A percentile compares a stretch with the other conserved stretches of the same genome.
phyloP scores from a whole-genome alignment of 1,139 yeast genomes.

The Yamadazyma membranifaciens region DNA sequence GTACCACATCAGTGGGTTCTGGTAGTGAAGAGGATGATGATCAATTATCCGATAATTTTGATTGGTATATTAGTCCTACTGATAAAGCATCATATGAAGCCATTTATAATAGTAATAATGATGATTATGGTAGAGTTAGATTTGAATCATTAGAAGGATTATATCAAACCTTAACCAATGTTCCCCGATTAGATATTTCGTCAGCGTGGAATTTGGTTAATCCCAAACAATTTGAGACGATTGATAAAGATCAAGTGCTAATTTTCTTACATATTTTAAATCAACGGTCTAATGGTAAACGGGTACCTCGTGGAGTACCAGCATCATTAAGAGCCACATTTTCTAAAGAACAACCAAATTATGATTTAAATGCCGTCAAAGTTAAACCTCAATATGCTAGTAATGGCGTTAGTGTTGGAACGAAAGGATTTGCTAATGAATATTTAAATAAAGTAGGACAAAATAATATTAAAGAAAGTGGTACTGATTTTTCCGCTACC shows the following conservation, averaged over 20 bases:
- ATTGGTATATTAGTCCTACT: slow-evolving; percentile 94
- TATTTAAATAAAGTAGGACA: slow-evolving; percentile 46
- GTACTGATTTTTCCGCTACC: slow-evolving; percentile 73
- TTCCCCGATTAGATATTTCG: slow-evolving; percentile 84
- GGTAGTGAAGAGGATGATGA: slow-evolving; percentile 57
- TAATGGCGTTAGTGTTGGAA: slow-evolving; percentile 16
- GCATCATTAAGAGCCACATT: slow-evolving; percentile 88
- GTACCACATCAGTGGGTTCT: slow-evolving; percentile 42
- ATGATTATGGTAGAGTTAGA: slow-evolving; percentile 76
- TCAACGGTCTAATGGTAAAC: slow-evolving; percentile 83
- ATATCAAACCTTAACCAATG: slow-evolving; percentile 64
- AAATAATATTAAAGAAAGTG: slow-evolving; percentile 51
- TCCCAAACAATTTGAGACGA: slow-evolving; percentile 81
- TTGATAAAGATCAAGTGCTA: slow-evolving; percentile 89
- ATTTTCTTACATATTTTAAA: slow-evolving; percentile 88
- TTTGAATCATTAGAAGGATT: slow-evolving; percentile 71
- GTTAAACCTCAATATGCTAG: slow-evolving; percentile 7
- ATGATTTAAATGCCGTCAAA: slow-evolving; percentile 46
- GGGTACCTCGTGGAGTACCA: slow-evolving; percentile 94
- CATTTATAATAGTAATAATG: slow-evolving; percentile 73
- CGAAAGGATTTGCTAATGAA: slow-evolving; percentile 37
- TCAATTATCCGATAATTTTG: slow-evolving; percentile 67
- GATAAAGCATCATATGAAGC: slow-evolving; percentile 79
- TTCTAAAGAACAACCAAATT: slow-evolving; percentile 80
- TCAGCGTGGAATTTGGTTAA: slow-evolving; percentile 95